Percentiles rank a stretch among this genome's conserved stretches.
Evolutionary conservation across 345 rosid species (phyloP).

Genomic region (Odontarrhena argentea): DNA sequence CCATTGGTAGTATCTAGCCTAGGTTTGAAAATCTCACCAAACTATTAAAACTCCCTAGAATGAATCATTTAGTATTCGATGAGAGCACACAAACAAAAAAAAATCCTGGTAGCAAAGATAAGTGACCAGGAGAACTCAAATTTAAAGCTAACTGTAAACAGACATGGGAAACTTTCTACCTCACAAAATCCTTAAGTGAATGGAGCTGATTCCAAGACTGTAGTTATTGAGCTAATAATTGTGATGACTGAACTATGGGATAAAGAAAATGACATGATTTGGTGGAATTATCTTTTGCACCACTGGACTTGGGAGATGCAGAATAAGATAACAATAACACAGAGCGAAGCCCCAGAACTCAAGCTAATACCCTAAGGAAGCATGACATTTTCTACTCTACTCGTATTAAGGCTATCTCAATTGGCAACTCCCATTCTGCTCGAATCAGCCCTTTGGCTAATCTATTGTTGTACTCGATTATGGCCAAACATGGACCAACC

Average conservation of each 20-base stretch:
- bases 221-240: background rate
- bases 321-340: background rate
- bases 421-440: background rate
- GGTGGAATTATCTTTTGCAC: background rate
- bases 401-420: conserved; percentile 4
- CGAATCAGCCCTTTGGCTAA: background rate
- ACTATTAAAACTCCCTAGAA: background rate
- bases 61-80: background rate
- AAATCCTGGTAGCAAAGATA: background rate
- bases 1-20: background rate
- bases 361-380: background rate
- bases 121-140: conserved; percentile 1
- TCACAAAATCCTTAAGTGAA: background rate
- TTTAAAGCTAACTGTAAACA: background rate
- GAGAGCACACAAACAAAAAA: background rate
- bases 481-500: background rate
- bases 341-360: background rate
- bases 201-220: background rate
- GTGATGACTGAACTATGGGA: background rate
- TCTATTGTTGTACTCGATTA: background rate
- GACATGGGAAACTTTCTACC: background rate
- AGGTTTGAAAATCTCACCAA: background rate
- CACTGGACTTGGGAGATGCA: background rate
- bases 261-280: background rate
- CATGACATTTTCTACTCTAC: background rate